A percentile compares a stretch with the other conserved stretches of the same genome.
Evolutionary conservation across 1,284 basidiomycete genomes (phyloP).

Genomic region (Cutaneotrichosporon mucoides): DNA sequence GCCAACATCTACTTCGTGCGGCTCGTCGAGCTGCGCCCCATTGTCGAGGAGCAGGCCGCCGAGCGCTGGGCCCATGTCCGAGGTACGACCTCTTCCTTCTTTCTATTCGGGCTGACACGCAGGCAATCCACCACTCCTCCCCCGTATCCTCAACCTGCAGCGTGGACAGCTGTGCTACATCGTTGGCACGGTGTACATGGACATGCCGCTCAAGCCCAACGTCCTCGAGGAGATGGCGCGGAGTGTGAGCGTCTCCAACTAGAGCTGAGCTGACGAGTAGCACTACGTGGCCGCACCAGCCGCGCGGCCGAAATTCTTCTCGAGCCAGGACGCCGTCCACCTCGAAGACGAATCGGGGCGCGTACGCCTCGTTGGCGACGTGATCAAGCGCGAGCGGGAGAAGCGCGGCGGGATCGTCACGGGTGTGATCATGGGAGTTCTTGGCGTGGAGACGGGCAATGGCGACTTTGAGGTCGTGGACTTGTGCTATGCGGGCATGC

Average conservation of each 20-base stretch:
- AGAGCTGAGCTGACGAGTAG: conserved; percentile 50
- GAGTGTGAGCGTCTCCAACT: conserved; percentile 60
- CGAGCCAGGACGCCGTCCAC: conserved; percentile 73
- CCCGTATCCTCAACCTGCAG: conserved; percentile 81
- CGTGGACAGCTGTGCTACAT: conserved; percentile 84
- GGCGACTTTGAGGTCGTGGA: conserved; percentile 97
- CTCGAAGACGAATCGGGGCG: conserved; percentile 95
- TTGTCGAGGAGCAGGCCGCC: conserved; percentile 62
- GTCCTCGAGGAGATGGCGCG: conserved; percentile 90
- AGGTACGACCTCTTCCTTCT: conserved; percentile 49
- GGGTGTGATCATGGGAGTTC: conserved; percentile 77
- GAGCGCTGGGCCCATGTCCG: conserved; percentile 63
- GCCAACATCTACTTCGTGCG: conserved; percentile 87
- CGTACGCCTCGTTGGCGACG: conserved; percentile 76
- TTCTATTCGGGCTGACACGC: conserved; percentile 3
- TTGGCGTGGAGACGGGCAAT: conserved; percentile 80
- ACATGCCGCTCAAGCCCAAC: conserved; percentile 97
- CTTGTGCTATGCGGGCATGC: conserved; percentile 75
- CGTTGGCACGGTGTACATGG: conserved; percentile 92
- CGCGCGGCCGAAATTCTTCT: conserved; percentile 67
- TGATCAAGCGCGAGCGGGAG: conserved; percentile 47
- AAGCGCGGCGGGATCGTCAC: conserved; percentile 65
- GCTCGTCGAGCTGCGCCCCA: conserved; percentile 60
- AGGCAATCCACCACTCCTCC: conserved; percentile 71
- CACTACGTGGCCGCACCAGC: conserved; percentile 84